A percentile compares a stretch with the other conserved stretches of the same genome.
These are phyloP conservation scores for Penicillium sp. DNA, from an alignment of 2,329 filamentous ascomycete species.

Conservation along the genomic window DNA sequence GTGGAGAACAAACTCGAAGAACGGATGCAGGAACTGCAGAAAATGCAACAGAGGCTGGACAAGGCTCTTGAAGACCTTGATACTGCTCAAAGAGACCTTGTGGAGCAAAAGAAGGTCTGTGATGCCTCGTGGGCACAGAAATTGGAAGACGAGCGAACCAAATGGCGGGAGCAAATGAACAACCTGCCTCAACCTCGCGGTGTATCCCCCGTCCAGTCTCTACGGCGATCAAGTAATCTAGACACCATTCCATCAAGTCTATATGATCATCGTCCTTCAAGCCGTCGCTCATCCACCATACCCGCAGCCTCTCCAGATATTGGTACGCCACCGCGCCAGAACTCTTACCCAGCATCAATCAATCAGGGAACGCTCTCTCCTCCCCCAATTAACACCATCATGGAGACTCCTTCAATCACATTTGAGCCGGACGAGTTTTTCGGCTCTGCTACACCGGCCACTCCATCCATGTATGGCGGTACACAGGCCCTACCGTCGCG, in stretches of 20 bases:
- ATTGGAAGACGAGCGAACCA: constrained; percentile 65
- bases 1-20: constrained; percentile 59
- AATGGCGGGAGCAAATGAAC: constrained; percentile 54
- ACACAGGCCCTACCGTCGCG: constrained; percentile 46
- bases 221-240: constrained; percentile 40
- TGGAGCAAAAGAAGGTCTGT: constrained; percentile 59
- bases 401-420: constrained; percentile 39
- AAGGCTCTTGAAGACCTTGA: constrained; percentile 62
- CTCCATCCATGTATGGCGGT: constrained; percentile 41
- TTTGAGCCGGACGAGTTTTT: constrained; percentile 52
- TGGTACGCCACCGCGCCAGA: constrained; percentile 47
- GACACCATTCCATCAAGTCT: constrained; percentile 38
- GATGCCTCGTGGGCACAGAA: constrained; percentile 59
- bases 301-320: constrained; percentile 37
- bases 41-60: constrained; percentile 40
- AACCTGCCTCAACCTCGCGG: constrained; percentile 39
- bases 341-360: constrained; percentile 41
- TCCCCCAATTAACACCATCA: constrained; percentile 25
- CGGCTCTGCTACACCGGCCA: constrained; percentile 32
- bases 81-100: constrained; percentile 57
- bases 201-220: constrained; percentile 43
- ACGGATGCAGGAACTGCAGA: constrained; percentile 60
- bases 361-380: constrained; percentile 31
- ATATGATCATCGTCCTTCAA: constrained; percentile 38
- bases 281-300: constrained; percentile 43